Conservation (phyloP, 805 yeast genomes). For the Candida succiphila region DNA sequence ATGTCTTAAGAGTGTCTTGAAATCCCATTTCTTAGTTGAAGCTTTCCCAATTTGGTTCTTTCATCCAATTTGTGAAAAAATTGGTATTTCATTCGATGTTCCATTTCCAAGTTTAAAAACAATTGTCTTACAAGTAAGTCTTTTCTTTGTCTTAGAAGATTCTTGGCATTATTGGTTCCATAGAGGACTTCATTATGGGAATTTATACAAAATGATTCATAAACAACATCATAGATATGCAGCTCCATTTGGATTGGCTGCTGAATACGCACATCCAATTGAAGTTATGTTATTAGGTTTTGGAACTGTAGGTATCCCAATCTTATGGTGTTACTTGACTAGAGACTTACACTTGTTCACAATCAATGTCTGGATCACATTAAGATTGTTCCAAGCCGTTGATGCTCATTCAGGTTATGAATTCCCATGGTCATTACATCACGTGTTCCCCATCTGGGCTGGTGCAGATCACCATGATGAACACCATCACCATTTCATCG, state of each 20-base stretch:
- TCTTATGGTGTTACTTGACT: constrained; percentile 69
- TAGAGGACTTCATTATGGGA: constrained; percentile 79
- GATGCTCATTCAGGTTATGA: constrained; percentile 98
- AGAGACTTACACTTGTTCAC: constrained; percentile 80
- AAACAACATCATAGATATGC: constrained; percentile 97
- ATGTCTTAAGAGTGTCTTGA: constrained; percentile 76
- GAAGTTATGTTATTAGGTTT: constrained; percentile 87
- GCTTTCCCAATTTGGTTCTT: constrained; percentile 96
- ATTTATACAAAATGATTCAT: constrained; percentile 86
- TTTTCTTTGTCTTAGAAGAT: constrained; percentile 84
- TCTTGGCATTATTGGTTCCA: constrained; percentile 97
- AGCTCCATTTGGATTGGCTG: constrained; percentile 95
- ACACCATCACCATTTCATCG: constrained; percentile 93
- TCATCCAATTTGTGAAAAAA: constrained; percentile 79
- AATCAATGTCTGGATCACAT: constrained; percentile 77
- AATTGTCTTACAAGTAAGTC: constrained; percentile 54
- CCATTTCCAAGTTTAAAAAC: constrained; percentile 71
- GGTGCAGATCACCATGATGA: constrained; percentile 98
- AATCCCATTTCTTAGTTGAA: constrained; percentile 86
- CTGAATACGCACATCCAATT: constrained; percentile 95
- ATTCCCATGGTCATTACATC: constrained; percentile 93
- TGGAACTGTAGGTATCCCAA: constrained; percentile 95
- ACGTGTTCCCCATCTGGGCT: constrained; percentile 93
- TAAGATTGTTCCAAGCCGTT: constrained; percentile 90
- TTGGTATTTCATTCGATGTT: constrained; percentile 69